These are phyloP conservation scores for Phytopythium ostracodes DNA, from an alignment of 352 stramenopile species.

Conservation along the genomic window DNA sequence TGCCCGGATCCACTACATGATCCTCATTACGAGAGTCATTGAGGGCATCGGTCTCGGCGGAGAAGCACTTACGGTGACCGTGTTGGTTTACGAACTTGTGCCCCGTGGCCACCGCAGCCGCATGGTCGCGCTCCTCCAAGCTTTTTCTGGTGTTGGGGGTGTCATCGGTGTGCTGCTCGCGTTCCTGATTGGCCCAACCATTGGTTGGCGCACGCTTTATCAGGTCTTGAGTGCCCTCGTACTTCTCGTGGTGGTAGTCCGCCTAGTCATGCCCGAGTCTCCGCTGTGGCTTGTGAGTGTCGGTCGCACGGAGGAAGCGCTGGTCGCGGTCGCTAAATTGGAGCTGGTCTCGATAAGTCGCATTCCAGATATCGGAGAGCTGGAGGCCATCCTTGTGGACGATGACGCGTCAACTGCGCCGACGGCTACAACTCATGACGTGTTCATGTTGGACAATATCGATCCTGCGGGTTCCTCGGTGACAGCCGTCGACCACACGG, in stretches of 20 bases:
- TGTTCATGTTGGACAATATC: background rate
- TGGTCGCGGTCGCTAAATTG: slow-evolving; percentile 20
- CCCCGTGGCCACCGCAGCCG: slow-evolving; percentile 20
- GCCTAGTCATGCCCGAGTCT: slow-evolving; percentile 31
- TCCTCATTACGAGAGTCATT: slow-evolving; percentile 30
- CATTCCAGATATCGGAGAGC: slow-evolving; percentile 2
- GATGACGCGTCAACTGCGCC: too few relatives aligned
- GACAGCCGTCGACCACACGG: too few relatives aligned
- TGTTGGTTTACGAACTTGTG: slow-evolving; percentile 32
- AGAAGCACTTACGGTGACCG: slow-evolving; percentile 22
- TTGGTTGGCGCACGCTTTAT: slow-evolving; percentile 34
- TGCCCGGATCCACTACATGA: slow-evolving; percentile 13
- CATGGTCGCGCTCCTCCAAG: slow-evolving; percentile 27
- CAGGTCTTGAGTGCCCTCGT: slow-evolving; percentile 16
- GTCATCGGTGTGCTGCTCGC: slow-evolving; percentile 30
- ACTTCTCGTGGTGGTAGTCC: slow-evolving; percentile 18
- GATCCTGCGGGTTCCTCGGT: too few relatives aligned
- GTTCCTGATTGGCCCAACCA: slow-evolving; percentile 17
- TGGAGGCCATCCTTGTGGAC: too few relatives aligned
- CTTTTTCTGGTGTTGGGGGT: slow-evolving; percentile 31
- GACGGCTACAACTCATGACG: too few relatives aligned
- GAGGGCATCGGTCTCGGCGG: slow-evolving; percentile 32
- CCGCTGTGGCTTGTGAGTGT: slow-evolving; percentile 34
- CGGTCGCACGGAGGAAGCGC: slow-evolving; percentile 25
- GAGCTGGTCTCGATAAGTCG: slow-evolving; percentile 14